Base-by-base conservation (phyloP, 768 basidiomycete species). In the Ramaria sp. region DNA sequence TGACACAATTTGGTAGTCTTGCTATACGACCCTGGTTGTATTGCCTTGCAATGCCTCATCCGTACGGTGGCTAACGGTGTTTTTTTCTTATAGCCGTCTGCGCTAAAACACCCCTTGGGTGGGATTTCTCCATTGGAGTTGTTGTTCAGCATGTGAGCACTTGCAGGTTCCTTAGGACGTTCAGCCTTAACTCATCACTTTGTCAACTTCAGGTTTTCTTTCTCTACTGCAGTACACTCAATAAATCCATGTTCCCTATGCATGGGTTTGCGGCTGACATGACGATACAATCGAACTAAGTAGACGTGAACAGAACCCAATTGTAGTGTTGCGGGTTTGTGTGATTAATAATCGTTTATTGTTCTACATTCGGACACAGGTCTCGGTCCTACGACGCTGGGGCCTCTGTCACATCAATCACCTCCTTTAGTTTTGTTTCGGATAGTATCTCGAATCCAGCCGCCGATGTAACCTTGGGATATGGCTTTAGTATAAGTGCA, bases 361-460 rank as follows among this genome's bases (percentile, higher is more conserved):
- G 34, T 13, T 37, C 10, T 37, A 9, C 34, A 37, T 7, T 37
- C 34, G 34, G 2, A 37, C 34, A 37, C 34, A 37, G 34, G 34
- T 37, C 34, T 9, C 34, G 10, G 2, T 37, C 45, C 42, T 41
- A 42, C 13, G 57, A 22, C 19, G 42, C 19, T 22, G 59, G 53
- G 73, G 55, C 55, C 45, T 57, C 55, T 27, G 55, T 90, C 60
- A 75, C 78, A 64, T 93, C 91, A 59, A 97, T 91, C 57, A 92
- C 78, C 62, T 78, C 81, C 74, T 94, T 88, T 66, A 97, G 74
- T 64, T 77, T 75, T 31, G 76, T 78, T 70, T 95, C 91, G 62
- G 84, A 77, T 60, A 98, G 68, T 63, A 97, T 96, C 71, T 90
- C 80, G 68, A 95, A 97, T n/a, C 94, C 94, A 55, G 78, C 81